Evolutionary conservation across 129 eudicot genomes (phyloP).

Genomic region (Tanacetum coccineum): DNA sequence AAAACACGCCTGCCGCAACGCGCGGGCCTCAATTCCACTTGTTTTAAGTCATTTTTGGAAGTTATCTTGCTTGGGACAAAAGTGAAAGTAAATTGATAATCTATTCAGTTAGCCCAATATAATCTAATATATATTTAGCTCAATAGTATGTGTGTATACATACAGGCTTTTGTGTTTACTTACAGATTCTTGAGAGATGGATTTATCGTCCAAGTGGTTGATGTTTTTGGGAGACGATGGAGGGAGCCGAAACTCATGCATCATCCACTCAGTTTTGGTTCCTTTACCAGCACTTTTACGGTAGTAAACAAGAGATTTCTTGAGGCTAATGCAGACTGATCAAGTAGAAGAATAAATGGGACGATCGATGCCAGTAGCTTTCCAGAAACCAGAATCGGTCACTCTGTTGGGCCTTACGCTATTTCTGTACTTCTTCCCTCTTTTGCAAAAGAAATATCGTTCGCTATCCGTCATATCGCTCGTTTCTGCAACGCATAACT

Average conservation of each 20-base stretch:
- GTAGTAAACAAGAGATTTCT: slow-evolving; percentile 72
- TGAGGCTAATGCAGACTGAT: slow-evolving; percentile 57
- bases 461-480: slow-evolving; percentile 66
- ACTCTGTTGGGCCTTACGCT: slow-evolving; percentile 91
- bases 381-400: slow-evolving; percentile 93
- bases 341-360: slow-evolving; percentile 52
- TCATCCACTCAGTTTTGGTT: slow-evolving; percentile 89
- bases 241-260: slow-evolving; percentile 86
- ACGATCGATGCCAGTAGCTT: slow-evolving; percentile 88
- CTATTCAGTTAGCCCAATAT: neutral
- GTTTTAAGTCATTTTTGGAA: too few species aligned
- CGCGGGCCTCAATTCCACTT: too few species aligned
- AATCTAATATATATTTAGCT: neutral
- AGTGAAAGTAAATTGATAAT: neutral
- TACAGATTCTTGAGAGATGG: slow-evolving; percentile 67
- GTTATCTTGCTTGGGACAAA: too few species aligned
- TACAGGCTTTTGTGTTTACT: slow-evolving; percentile 21
- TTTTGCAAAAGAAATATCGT: slow-evolving; percentile 86
- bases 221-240: slow-evolving; percentile 17
- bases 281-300: slow-evolving; percentile 83
- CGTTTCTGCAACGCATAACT: slow-evolving; percentile 35
- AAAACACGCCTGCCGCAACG: too few species aligned
- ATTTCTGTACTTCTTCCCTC: slow-evolving; percentile 91
- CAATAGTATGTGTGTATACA: neutral
- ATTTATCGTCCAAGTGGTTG: slow-evolving; percentile 21